Percentiles rank a stretch among this genome's conserved stretches.
Evolutionary conservation across 108 stramenopile species (phyloP).

Genomic region (Skeletonema grethae): DNA sequence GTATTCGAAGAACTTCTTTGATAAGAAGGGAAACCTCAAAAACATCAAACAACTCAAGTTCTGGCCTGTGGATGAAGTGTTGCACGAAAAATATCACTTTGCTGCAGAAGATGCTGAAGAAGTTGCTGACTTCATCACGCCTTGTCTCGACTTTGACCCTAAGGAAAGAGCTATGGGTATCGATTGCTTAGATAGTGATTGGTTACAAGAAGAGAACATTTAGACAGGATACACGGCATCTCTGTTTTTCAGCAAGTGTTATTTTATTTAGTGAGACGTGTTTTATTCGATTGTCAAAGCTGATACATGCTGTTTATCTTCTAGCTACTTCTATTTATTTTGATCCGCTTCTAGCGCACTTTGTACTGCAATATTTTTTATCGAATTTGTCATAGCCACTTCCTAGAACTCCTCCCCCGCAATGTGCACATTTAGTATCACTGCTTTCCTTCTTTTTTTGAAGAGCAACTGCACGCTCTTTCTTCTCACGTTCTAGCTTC

Average conservation of each 20-base stretch:
- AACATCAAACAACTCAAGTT: conserved; percentile 97
- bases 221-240: conserved; percentile 10
- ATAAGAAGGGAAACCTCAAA: conserved; percentile 93
- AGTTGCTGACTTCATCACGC: conserved; percentile 85
- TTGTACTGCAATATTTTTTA: conserved; percentile 51
- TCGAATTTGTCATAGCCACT: conserved; percentile 64
- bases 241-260: neutral
- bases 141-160: conserved; percentile 87
- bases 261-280: conserved; percentile 12
- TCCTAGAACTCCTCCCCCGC: conserved; percentile 56
- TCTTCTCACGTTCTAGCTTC: conserved; percentile 16
- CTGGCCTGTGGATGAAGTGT: conserved; percentile 95
- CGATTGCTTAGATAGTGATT: conserved; percentile 81
- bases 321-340: too few relatives aligned
- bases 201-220: conserved; percentile 62
- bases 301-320: too few relatives aligned
- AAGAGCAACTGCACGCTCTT: conserved; percentile 23
- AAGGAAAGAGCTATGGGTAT: conserved; percentile 80
- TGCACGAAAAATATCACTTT: conserved; percentile 92
- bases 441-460: conserved; percentile 40
- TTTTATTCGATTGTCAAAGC: neutral
- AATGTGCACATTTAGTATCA: conserved; percentile 43
- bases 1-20: conserved; percentile 95
- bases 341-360: conserved; percentile 51
- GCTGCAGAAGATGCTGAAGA: conserved; percentile 77